Evolutionary conservation across 2,329 filamentous ascomycete species (phyloP), one percentile per base, ranked within the genome.

Genomic region (Talaromyces sp.): DNA sequence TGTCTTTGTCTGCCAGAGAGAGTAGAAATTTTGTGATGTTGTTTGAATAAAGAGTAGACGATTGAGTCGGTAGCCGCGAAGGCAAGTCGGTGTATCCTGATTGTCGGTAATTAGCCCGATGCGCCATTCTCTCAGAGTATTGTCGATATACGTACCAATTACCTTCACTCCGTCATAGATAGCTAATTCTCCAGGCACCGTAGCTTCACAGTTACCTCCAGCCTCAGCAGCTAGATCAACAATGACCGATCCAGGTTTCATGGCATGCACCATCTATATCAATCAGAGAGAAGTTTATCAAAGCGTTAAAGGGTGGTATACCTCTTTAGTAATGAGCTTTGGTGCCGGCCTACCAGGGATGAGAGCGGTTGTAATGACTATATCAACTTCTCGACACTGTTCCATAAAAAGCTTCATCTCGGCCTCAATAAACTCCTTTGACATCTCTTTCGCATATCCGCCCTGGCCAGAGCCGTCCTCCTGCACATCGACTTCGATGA

Each of bases 371-470:
- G 92, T 96, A 74, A 97, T 90, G 67, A 97, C 90, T 68, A 97
- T 96, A 77, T 97, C 92, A 61, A 96, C 92, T 45, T 97, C 93
- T 66, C 87, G 86, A 67, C 90, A 91, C 76, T 96, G 93, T 70
- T 95, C 90, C 74, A 91, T 88, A 79, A 97, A 97, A 0, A 97
- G 84, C 76, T 91, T 93, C 92, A 96, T 96, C 76, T 97, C 92
- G 6, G 92, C 92, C 67, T 92, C 91, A 75, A 95, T 92, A 73
- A 96, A 97, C 70, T 94, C 92, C 73, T 94, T 93, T 63, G 91
- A 95, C 92, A 96, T 96, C 73, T 93, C 91, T 73, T 96, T 96
- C 62, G 91, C 92, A 73, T 97, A 97, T 17, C 93, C 93, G 33
- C 93, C 92, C 9, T 90, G 88, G 2, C 92, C 92, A 13, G 90